phyloP scores from a whole-genome alignment of 2,329 filamentous ascomycete genomes.

The Beauveria rudraprayagi region DNA sequence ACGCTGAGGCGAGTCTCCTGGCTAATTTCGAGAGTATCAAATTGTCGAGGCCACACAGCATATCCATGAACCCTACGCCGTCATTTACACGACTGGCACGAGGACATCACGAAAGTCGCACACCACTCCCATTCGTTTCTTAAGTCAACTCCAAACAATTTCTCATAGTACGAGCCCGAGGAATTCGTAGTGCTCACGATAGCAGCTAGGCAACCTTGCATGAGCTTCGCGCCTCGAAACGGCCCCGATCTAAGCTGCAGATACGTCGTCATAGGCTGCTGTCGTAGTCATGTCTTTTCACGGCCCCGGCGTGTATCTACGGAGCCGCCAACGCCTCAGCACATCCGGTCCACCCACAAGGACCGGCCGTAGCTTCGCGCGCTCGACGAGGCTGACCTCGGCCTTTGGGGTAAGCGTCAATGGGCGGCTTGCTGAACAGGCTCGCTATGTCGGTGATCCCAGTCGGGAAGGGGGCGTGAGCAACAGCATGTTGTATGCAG shows the following conservation, averaged over 20 bases:
- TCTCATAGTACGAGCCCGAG: conserved; percentile 22
- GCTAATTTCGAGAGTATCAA: not conserved
- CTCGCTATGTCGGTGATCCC: not conserved
- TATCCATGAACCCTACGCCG: not conserved
- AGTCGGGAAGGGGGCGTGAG: not conserved
- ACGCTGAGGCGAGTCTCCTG: not conserved
- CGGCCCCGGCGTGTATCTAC: conserved; percentile 13
- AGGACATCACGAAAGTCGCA: conserved; percentile 26
- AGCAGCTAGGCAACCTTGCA: not conserved
- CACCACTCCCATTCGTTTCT: conserved; percentile 28
- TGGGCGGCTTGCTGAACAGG: conserved; percentile 2
- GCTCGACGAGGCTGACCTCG: conserved; percentile 17
- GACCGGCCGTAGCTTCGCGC: conserved; percentile 17
- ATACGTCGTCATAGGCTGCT: not conserved
- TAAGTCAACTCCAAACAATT: conserved; percentile 22
- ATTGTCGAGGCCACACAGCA: not conserved
- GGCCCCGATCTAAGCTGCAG: conserved; percentile 12
- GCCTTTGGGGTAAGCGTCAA: conserved; percentile 16
- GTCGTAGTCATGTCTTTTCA: conserved; percentile 12
- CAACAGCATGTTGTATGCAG: not conserved
- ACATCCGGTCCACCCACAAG: conserved; percentile 8
- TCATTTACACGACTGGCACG: conserved; percentile 19
- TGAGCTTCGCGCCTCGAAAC: not conserved
- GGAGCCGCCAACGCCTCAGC: conserved; percentile 6
- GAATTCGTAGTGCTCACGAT: conserved; percentile 20